Conservation (phyloP, 257 asterid genomes). For the Ajuga chamaepitys region DNA sequence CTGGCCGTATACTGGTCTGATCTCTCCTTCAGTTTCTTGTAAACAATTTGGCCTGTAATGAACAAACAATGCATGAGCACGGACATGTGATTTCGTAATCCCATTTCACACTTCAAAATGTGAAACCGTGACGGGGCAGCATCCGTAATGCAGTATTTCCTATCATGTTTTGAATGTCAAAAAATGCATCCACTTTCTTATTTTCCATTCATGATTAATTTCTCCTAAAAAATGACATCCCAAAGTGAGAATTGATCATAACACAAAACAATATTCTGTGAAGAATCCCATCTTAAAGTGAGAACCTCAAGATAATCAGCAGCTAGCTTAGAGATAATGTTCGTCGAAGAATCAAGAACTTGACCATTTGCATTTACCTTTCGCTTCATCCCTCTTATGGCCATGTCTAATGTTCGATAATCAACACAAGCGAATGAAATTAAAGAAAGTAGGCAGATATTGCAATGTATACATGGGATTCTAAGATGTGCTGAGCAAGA, state of each 20-base stretch:
- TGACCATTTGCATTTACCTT: not conserved
- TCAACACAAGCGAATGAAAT: not conserved
- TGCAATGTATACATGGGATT: not conserved
- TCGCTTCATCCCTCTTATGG: not conserved
- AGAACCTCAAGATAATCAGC: not conserved
- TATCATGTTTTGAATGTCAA: no score
- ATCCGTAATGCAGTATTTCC: no score
- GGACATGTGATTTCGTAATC: no score
- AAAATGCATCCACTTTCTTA: no score
- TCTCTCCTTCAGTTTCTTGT: conserved; percentile 83
- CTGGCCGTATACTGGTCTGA: conserved; percentile 45
- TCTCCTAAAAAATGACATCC: not conserved
- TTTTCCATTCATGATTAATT: no score
- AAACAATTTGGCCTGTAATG: conserved; percentile 81
- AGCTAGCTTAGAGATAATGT: not conserved
- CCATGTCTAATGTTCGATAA: not conserved
- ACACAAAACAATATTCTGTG: not conserved
- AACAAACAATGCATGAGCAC: not conserved
- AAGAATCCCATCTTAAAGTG: not conserved
- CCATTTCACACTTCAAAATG: no score
- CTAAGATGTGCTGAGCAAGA: not conserved
- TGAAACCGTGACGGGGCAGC: no score
- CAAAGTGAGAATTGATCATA: not conserved
- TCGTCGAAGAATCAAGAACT: not conserved
- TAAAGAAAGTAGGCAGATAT: not conserved